Conservation (phyloP, 805 yeast species). For the Nakazawaea sp. region DNA sequence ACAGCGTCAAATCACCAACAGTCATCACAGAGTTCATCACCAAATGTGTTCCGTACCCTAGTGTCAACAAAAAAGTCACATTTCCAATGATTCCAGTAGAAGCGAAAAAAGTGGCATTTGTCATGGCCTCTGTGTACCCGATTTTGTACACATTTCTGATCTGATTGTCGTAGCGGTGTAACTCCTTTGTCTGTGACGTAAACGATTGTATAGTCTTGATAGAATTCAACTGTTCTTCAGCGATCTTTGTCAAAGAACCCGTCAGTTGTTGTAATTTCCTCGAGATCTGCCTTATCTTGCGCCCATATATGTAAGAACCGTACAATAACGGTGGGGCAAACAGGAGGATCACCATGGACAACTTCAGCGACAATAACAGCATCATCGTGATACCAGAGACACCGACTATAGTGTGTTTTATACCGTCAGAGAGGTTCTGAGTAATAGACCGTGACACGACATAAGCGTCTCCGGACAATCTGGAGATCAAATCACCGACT, state of each 20-base stretch:
- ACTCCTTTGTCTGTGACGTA: constrained; percentile 77
- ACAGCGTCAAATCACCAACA: constrained; percentile 86
- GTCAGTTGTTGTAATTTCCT: constrained; percentile 76
- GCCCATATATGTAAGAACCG: constrained; percentile 80
- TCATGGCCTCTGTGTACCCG: constrained; percentile 75
- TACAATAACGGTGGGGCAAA: constrained; percentile 80
- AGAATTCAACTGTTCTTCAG: constrained; percentile 87
- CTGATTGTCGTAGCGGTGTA: constrained; percentile 66
- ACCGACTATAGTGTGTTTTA: constrained; percentile 75
- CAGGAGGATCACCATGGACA: constrained; percentile 70
- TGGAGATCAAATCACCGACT: constrained; percentile 87
- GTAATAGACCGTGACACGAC: constrained; percentile 84
- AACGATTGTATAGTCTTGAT: constrained; percentile 85
- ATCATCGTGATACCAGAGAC: constrained; percentile 85
- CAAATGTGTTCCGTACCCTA: constrained; percentile 76
- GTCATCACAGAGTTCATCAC: constrained; percentile 69
- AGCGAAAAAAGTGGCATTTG: constrained; percentile 75
- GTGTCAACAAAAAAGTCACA: constrained; percentile 63
- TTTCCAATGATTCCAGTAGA: constrained; percentile 83
- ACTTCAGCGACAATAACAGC: constrained; percentile 74
- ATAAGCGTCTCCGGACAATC: constrained; percentile 84
- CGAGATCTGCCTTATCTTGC: constrained; percentile 68
- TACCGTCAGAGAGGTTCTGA: constrained; percentile 86
- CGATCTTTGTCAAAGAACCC: constrained; percentile 81
- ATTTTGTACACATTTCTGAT: constrained; percentile 61